Base-by-base conservation (phyloP, 768 basidiomycete genomes). In the Psilocybe cyanescens region DNA sequence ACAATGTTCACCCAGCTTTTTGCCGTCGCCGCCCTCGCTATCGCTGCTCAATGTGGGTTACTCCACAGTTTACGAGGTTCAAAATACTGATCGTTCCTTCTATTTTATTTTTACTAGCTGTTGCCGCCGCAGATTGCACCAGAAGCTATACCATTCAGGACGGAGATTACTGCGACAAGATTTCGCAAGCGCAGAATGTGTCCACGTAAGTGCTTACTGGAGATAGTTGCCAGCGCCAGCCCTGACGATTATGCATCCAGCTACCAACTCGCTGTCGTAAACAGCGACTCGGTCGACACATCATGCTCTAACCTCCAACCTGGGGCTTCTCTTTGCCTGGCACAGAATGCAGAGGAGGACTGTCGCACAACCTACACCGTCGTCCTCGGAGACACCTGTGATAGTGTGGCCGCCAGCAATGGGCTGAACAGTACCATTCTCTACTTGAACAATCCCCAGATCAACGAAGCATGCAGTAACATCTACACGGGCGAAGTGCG, bases 371-470 rank as follows among this genome's bases (percentile, higher is more conserved):
- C 80, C 16, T 77, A 84, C 67, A 77, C 81, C 45, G 79, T 86
- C 37, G 66, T 70, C 24, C 45, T 66, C 0, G 83, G 82, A n/a
- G 82, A 90, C 67, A 79, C 74, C 35, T 91, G 90, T 73, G 64
- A 54, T 1, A 56, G 51, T 24, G 81, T 91, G 57, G 71, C 80
- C 2, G 51, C 60, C 0, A 69, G 59, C 24, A 78, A 80, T 59
- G 76, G 75, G 30, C 82, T 88, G 60, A 67, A 79, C 51, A 61
- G 77, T 64, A 76, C 65, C 41, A 81, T 81, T 19, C 75, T 92
- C 24, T 70, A 78, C 62, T 67, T 76, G 31, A 90, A 91, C 77
- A 91, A 91, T 76, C 88, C 85, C 2, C 87, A 90, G 67, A 70
- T 91, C 58, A 74, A 86, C 71, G 58, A 63, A 8, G 66, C 35